Evolutionary conservation across 2,329 filamentous ascomycete genomes (phyloP).

Genomic region (Exophiala dermatitidis): DNA sequence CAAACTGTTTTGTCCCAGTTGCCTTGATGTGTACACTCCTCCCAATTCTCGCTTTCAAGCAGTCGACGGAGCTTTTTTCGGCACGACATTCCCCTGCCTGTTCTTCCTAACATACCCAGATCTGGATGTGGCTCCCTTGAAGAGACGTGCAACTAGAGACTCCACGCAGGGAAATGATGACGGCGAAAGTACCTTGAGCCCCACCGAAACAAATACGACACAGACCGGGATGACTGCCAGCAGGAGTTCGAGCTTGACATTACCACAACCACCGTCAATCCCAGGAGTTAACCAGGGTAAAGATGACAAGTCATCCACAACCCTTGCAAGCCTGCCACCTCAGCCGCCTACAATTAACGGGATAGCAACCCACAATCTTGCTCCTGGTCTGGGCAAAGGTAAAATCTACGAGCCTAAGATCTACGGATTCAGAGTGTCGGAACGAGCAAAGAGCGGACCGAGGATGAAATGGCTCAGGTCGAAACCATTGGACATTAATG

Average conservation of each 20-base stretch:
- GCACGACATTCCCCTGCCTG: slow-evolving; percentile 89
- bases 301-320: slow-evolving; percentile 30
- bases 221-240: slow-evolving; percentile 22
- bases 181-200: slow-evolving; percentile 23
- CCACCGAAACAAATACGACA: slow-evolving; percentile 24
- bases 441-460: slow-evolving; percentile 80
- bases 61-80: slow-evolving; percentile 96
- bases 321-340: slow-evolving; percentile 33
- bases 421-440: slow-evolving; percentile 92
- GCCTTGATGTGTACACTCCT: slow-evolving; percentile 92
- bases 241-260: slow-evolving; percentile 25
- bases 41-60: slow-evolving; percentile 96
- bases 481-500: slow-evolving; percentile 69
- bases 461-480: slow-evolving; percentile 94
- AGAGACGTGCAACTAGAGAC: slow-evolving; percentile 39
- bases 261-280: slow-evolving; percentile 28
- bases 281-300: slow-evolving; percentile 28
- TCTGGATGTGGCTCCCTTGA: slow-evolving; percentile 71
- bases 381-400: slow-evolving; percentile 70
- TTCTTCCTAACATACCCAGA: slow-evolving; percentile 99
- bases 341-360: slow-evolving; percentile 66
- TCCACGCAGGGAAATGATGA: slow-evolving; percentile 19
- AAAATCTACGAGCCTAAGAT: slow-evolving; percentile 93
- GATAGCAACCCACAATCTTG: slow-evolving; percentile 77
- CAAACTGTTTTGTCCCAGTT: slow-evolving; percentile 95